phyloP scores from a whole-genome alignment of 352 stramenopile species.

The Phytopythium litorale region DNA sequence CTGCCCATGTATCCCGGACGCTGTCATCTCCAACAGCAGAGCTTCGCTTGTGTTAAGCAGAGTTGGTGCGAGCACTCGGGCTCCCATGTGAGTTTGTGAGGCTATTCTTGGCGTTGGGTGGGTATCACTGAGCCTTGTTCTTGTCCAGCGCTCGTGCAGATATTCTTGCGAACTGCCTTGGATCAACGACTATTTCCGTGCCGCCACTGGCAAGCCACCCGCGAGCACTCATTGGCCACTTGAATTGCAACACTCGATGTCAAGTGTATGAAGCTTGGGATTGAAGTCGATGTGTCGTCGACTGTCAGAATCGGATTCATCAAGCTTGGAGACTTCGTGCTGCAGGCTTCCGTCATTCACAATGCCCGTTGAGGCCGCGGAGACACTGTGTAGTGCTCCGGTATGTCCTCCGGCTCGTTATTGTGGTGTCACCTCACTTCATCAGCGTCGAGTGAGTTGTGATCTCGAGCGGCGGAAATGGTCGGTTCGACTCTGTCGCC shows the following conservation, averaged over 20 bases:
- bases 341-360: background rate
- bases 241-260: too few relatives aligned
- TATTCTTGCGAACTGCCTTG: too few relatives aligned
- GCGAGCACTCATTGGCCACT: too few relatives aligned
- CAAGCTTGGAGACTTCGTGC: background rate
- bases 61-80: background rate
- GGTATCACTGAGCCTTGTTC: too few relatives aligned
- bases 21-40: background rate
- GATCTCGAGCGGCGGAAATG: background rate
- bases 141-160: too few relatives aligned
- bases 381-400: background rate
- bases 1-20: background rate
- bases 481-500: background rate
- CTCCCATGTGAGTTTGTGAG: background rate
- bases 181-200: too few relatives aligned
- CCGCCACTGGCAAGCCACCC: too few relatives aligned
- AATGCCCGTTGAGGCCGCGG: background rate
- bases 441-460: background rate
- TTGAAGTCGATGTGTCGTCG: too few relatives aligned
- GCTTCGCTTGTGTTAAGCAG: background rate
- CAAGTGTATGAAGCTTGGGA: too few relatives aligned
- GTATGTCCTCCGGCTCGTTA: background rate
- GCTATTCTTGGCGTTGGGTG: background rate
- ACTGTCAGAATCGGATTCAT: background rate
- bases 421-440: background rate